Evolutionary conservation across 768 basidiomycete species (phyloP), one percentile per base, ranked within the genome.

Genomic region (Boletus reticuloceps): DNA sequence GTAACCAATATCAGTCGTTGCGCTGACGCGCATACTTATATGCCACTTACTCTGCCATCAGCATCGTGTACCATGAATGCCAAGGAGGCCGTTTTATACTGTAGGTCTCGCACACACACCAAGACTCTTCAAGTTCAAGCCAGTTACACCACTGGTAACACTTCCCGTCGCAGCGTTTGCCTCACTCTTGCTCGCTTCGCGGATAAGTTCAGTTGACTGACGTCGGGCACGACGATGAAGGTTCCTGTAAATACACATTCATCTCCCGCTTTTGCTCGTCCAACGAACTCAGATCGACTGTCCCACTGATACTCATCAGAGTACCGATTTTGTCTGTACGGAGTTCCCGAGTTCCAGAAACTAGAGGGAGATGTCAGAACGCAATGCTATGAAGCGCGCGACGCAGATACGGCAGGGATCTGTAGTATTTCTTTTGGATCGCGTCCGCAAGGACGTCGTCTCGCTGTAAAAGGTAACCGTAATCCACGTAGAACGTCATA

Each of bases 151-250:
- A 22, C 3, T 22, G 22, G 22, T 22, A 22, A 22, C 22, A 22
- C 22, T 22, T 4, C 22, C 22, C 4, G 22, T 22, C 20, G 20
- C 20, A 20, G 20, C 20, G 20, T 20, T 20, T 20, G 20, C 20
- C 20, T 2, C 2, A 20, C 20, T 20, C 20, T 20, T 20, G 20
- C 20, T 20, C 20, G 20, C 20, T 20, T 20, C 20, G 20, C 20
- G 20, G 20, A 20, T 20, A 20, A 20, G 20, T 20, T 20, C 20
- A 2, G 82, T 70, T 97, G 95, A 59, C 94, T 90, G 47, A 98
- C 96, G 73, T 99, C 97, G 5, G 97, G 97, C 1, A 99, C 95
- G 50, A 98, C 96, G 64, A 98, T 95, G 74, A 99, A 98, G 0
- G 93, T 91, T 19, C 97, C 96, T 6, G 93, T 97, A 70, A 99